Percentiles rank a stretch among this genome's conserved stretches.
Evolutionary conservation across 331 rosid genomes (phyloP).

Genomic region (Cydonia oblonga): DNA sequence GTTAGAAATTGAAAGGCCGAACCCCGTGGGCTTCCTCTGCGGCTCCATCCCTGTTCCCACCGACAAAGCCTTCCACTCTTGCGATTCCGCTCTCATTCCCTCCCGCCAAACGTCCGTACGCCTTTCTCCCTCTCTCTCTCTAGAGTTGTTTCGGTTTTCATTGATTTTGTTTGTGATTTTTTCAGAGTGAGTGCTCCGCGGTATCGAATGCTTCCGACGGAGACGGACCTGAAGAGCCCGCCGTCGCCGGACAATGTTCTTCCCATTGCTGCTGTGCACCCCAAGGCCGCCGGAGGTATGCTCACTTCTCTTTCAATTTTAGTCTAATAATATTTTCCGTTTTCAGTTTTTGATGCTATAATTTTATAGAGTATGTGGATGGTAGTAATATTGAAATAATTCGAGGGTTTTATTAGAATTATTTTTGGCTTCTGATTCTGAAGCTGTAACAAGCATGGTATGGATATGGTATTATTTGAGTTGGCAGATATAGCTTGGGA

Average conservation of each 20-base stretch:
- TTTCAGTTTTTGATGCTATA: not conserved
- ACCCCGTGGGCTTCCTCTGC: slow-evolving; percentile 84
- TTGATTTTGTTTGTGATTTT: not conserved
- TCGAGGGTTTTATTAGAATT: not conserved
- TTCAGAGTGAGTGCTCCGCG: slow-evolving; percentile 74
- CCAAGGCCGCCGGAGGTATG: slow-evolving; percentile 51
- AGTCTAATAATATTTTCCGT: not conserved
- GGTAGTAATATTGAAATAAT: not conserved
- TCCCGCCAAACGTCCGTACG: slow-evolving; percentile 43
- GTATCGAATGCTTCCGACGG: slow-evolving; percentile 84
- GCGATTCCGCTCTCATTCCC: slow-evolving; percentile 66
- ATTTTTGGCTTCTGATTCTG: not conserved
- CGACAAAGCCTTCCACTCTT: slow-evolving; percentile 68
- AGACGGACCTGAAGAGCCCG: slow-evolving; percentile 78
- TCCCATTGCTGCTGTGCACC: slow-evolving; percentile 49
- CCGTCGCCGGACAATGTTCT: slow-evolving; percentile 63
- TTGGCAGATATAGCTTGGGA: slow-evolving; percentile 75
- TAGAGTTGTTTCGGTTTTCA: not conserved
- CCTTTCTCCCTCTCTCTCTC: not conserved
- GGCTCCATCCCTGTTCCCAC: slow-evolving; percentile 96
- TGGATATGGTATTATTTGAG: not conserved
- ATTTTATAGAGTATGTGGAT: not conserved
- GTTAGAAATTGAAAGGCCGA: slow-evolving; percentile 64
- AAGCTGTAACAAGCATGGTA: not conserved
- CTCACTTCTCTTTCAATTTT: not conserved